Evolutionary conservation across 176 grass and related monocot genomes (phyloP).

Genomic region (Typha latifolia): DNA sequence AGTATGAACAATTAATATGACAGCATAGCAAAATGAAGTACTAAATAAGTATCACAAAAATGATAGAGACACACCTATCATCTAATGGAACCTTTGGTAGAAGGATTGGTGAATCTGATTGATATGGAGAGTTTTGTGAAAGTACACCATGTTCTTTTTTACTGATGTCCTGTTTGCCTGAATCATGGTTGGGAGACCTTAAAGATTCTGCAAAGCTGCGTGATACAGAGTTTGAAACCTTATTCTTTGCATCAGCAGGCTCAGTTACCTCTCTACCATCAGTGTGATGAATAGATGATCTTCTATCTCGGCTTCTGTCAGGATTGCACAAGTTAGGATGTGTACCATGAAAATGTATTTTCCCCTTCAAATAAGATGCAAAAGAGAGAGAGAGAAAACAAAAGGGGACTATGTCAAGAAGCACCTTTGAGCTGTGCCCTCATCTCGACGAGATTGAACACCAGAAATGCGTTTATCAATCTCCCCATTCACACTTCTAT

Average conservation of each 20-base stretch:
- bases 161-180: background rate
- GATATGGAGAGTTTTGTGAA: slow-evolving; percentile 11
- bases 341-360: background rate
- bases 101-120: background rate
- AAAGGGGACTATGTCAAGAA: background rate
- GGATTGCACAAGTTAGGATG: slow-evolving; percentile 3
- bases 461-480: slow-evolving; percentile 36
- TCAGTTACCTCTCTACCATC: slow-evolving; percentile 2
- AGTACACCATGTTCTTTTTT: background rate
- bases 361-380: background rate
- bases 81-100: background rate
- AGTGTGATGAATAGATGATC: slow-evolving; percentile 16
- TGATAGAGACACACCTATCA: slow-evolving; percentile 13
- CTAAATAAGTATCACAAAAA: background rate
- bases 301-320: slow-evolving; percentile 37
- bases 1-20: too few species aligned
- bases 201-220: slow-evolving; percentile 19
- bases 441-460: slow-evolving; percentile 21
- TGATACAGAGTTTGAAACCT: slow-evolving; percentile 5
- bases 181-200: slow-evolving; percentile 22
- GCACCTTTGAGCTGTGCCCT: slow-evolving; percentile 41
- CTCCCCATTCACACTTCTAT: slow-evolving; percentile 43
- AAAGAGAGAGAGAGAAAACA: background rate
- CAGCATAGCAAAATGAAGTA: slow-evolving; percentile 1
- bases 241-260: slow-evolving; percentile 7